Evolutionary conservation across 2,329 filamentous ascomycete species (phyloP).

Genomic region (Triangularia verruculosa): DNA sequence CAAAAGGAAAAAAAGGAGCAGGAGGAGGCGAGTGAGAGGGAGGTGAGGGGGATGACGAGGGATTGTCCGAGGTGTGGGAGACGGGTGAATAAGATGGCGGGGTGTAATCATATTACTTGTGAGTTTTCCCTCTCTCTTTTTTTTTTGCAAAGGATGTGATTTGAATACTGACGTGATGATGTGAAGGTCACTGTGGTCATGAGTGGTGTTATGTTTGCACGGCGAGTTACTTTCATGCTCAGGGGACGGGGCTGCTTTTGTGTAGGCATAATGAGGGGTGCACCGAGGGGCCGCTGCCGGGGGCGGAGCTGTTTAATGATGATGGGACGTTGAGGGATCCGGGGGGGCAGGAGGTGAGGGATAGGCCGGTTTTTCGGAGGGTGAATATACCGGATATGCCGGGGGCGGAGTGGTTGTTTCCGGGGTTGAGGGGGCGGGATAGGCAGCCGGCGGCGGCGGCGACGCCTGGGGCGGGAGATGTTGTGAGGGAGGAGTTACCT

Average conservation of each 20-base stretch:
- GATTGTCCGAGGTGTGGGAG: constrained; percentile 37
- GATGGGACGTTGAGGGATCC: background rate
- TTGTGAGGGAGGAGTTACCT: background rate
- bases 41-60: constrained; percentile 34
- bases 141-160: constrained; percentile 16
- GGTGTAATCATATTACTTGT: constrained; percentile 44
- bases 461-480: background rate
- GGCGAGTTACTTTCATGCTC: constrained; percentile 30
- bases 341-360: too few species aligned
- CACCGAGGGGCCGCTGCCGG: constrained; percentile 26
- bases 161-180: too few species aligned
- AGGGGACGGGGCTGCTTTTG: constrained; percentile 28
- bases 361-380: too few species aligned
- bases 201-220: constrained; percentile 42
- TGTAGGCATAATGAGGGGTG: constrained; percentile 35
- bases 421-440: background rate
- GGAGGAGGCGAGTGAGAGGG: constrained; percentile 35
- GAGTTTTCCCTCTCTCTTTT: constrained; percentile 22
- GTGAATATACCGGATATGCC: background rate
- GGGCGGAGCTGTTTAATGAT: constrained; percentile 23
- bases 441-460: background rate
- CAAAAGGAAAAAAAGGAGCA: constrained; percentile 30
- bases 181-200: constrained; percentile 37
- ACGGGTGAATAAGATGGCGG: constrained; percentile 35
- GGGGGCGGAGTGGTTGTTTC: background rate